Base-by-base conservation (phyloP, 257 asterid species). In the Sherardia arvensis region DNA sequence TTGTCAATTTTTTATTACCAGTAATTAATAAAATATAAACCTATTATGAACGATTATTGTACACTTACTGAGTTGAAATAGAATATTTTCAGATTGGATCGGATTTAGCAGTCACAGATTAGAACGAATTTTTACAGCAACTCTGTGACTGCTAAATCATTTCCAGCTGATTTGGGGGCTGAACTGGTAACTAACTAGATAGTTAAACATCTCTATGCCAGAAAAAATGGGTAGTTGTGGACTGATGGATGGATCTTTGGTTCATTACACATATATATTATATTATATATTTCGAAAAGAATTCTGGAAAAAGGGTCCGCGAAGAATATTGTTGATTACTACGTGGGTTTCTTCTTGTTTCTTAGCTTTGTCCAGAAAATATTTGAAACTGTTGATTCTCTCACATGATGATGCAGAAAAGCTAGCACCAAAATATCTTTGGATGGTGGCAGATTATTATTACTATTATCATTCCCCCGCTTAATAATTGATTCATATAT, bases 161-260 rank as follows among this genome's bases (percentile, higher is more conserved):
- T 38, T 15, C 18, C 47, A 38, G 0, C 47, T 10, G 18, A 38
- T 38, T 2, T 33, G 43, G 43, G 43, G 43, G 43, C 43, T 36
- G 43, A 36, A 36, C 14, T 47, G 17, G 49, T 40, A 38, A 61
- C 36, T 5, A 40, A 14, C 53, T 8, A 36, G 51, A 17, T n/a
- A 32, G 48, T 59, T 59, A 33, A 59, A 58, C 47, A 15, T 17
- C 1, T 17, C 1, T 5, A 23, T 18, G 22, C 53, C 11, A 40
- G 17, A 22, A 4, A n/a, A 7, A 29, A 57, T 27, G 20, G 71
- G 65, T 43, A 5, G 65, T 67, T 57, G 71, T 21, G 49, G 49
- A 67, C 64, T 57, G 58, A 61, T 67, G 21, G 62, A 53, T 66
- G 28, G 23, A 48, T 65, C 11, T 51, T 48, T 18, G 54, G 54